Evolutionary conservation across 225 moss, liverwort and hornwort genomes (phyloP).

Genomic region (Sphagnum tenellum): DNA sequence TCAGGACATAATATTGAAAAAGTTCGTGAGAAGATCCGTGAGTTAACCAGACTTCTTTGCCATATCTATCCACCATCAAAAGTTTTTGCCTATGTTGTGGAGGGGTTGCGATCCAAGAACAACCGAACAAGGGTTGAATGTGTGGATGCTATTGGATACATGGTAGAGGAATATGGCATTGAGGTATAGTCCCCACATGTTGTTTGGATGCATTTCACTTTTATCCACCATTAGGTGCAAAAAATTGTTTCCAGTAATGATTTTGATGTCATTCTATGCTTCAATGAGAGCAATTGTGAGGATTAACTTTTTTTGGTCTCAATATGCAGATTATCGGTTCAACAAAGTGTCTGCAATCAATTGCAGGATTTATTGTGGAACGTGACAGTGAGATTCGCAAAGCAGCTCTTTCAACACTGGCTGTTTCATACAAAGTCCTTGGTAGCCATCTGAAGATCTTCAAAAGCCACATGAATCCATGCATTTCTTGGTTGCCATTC

Average conservation of each 20-base stretch:
- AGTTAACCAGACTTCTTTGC: conserved; percentile 72
- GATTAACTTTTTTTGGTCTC: background rate
- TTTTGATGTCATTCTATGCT: too few species aligned
- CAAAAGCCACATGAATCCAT: too few species aligned
- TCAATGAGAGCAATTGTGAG: too few species aligned
- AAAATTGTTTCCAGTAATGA: too few species aligned
- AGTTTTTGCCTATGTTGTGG: conserved; percentile 66
- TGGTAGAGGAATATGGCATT: conserved; percentile 91
- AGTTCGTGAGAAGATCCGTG: conserved; percentile 87
- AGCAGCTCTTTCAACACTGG: conserved; percentile 67
- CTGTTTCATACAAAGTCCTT: conserved; percentile 71
- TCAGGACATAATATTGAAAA: conserved; percentile 97
- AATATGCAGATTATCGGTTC: conserved; percentile 43
- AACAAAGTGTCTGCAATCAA: conserved; percentile 65
- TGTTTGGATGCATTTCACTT: too few species aligned
- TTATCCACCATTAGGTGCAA: too few species aligned
- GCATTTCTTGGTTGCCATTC: background rate
- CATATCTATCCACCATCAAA: conserved; percentile 70
- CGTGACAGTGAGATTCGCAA: conserved; percentile 94
- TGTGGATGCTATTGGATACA: conserved; percentile 82
- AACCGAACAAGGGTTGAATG: conserved; percentile 92
- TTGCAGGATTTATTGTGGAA: conserved; percentile 73
- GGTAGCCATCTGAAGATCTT: conserved; percentile 11
- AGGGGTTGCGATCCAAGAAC: conserved; percentile 89
- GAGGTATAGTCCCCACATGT: conserved; percentile 41